Evolutionary conservation across 169 alveolate genomes (phyloP).

Genomic region (Pseudocohnilembus persalinus): DNA sequence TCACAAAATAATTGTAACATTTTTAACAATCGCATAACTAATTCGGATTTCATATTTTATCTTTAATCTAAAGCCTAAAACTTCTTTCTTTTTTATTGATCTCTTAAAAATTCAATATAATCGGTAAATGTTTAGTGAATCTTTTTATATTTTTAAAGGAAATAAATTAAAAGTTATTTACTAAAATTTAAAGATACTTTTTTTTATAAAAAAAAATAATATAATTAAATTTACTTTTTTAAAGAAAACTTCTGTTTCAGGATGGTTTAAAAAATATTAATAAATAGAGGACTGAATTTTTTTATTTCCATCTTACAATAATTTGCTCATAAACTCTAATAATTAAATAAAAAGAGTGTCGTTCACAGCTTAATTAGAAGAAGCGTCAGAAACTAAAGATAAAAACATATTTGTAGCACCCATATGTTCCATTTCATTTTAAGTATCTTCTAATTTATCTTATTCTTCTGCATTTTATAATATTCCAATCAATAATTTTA

Average conservation of each 20-base stretch:
- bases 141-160: too few relatives aligned
- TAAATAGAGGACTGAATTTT: slow-evolving; percentile 30
- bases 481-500: slow-evolving; percentile 32
- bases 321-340: slow-evolving; percentile 28
- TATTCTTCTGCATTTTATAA: slow-evolving; percentile 16
- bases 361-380: slow-evolving; percentile 16
- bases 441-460: slow-evolving; percentile 26
- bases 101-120: slow-evolving; percentile 34
- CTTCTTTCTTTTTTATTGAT: slow-evolving; percentile 28
- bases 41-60: slow-evolving; percentile 6
- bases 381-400: slow-evolving; percentile 28
- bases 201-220: too few relatives aligned
- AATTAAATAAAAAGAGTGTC: slow-evolving; percentile 18
- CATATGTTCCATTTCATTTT: slow-evolving; percentile 31
- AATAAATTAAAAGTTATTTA: too few relatives aligned
- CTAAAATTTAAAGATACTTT: too few relatives aligned
- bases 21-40: slow-evolving; percentile 24
- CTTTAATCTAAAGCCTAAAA: not conserved
- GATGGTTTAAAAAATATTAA: slow-evolving; percentile 23
- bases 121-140: slow-evolving; percentile 18
- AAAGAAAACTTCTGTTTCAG: slow-evolving; percentile 34
- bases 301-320: slow-evolving; percentile 35
- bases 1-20: slow-evolving; percentile 41
- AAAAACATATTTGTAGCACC: slow-evolving; percentile 42
- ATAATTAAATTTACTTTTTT: too few relatives aligned